phyloP scores from a whole-genome alignment of 2,329 filamentous ascomycete species.

The Dryadomyces sulphureus region DNA sequence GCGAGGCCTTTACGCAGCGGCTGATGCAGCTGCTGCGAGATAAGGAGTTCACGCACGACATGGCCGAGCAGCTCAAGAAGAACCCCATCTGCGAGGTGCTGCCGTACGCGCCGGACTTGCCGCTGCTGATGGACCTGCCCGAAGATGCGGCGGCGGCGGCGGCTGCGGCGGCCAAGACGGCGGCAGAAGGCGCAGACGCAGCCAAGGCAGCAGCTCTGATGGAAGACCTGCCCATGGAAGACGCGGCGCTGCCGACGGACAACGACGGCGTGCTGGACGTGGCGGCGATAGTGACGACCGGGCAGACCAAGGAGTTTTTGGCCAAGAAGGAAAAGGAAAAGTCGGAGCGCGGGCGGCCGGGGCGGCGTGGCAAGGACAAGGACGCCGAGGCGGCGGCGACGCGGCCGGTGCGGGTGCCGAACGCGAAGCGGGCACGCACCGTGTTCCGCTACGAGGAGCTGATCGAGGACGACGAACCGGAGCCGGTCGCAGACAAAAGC shows the following conservation, averaged over 20 bases:
- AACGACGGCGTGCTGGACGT: constrained; percentile 66
- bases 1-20: constrained; percentile 69
- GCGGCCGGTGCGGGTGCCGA: constrained; percentile 49
- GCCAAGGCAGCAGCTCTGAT: constrained; percentile 18
- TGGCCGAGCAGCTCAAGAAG: constrained; percentile 57
- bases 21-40: constrained; percentile 50
- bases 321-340: constrained; percentile 75
- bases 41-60: constrained; percentile 46
- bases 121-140: constrained; percentile 33
- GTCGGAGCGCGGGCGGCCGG: constrained; percentile 45
- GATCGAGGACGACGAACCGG: constrained; percentile 36
- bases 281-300: constrained; percentile 69
- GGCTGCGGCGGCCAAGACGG: constrained; percentile 15
- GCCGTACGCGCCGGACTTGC: constrained; percentile 32
- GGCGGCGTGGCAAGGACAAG: constrained; percentile 46
- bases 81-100: constrained; percentile 53
- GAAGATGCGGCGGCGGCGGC: constrained; percentile 18
- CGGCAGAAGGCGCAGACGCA: constrained; percentile 15
- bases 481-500: constrained; percentile 6
- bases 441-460: constrained; percentile 62
- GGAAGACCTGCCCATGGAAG: constrained; percentile 20
- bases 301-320: constrained; percentile 68
- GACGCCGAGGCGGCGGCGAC: constrained; percentile 36
- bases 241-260: constrained; percentile 24
- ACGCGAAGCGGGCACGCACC: constrained; percentile 54